Evolutionary conservation across 768 basidiomycete genomes (phyloP).

Genomic region (Boletus pseudo-olivaceus): DNA sequence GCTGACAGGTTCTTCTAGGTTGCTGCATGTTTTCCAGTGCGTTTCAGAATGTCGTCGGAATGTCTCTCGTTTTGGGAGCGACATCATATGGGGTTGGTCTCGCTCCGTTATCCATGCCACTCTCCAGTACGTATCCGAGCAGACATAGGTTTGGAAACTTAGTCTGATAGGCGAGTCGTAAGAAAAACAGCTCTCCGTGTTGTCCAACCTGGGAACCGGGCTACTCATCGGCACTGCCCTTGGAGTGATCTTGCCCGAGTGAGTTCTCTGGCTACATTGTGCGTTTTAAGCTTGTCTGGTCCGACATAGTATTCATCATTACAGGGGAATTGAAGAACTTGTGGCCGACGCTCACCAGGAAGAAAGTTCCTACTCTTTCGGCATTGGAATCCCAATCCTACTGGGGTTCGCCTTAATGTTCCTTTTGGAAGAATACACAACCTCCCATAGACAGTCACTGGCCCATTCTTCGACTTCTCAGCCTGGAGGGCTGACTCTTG

Average conservation of each 20-base stretch:
- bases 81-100: constrained; percentile 69
- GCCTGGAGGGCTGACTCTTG: constrained; percentile 38
- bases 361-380: constrained; percentile 42
- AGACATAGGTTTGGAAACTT: not conserved
- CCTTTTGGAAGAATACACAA: constrained; percentile 59
- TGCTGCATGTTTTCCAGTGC: constrained; percentile 22
- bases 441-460: constrained; percentile 46
- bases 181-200: constrained; percentile 42
- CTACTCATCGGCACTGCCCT: constrained; percentile 86
- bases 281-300: not conserved
- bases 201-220: constrained; percentile 71
- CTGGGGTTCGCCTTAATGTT: constrained; percentile 58
- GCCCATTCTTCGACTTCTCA: constrained; percentile 12
- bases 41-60: constrained; percentile 28
- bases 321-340: constrained; percentile 71
- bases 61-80: constrained; percentile 60
- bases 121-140: constrained; percentile 50
- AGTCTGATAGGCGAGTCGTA: constrained; percentile 32
- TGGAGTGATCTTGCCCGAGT: constrained; percentile 94
- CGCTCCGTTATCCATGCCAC: constrained; percentile 68
- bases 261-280: constrained; percentile 32
- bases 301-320: not conserved
- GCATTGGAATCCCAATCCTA: constrained; percentile 62
- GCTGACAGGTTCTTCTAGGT: not conserved
- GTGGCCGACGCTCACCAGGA: constrained; percentile 34